phyloP scores from a whole-genome alignment of 257 asterid species.

The Asclepias syriaca region DNA sequence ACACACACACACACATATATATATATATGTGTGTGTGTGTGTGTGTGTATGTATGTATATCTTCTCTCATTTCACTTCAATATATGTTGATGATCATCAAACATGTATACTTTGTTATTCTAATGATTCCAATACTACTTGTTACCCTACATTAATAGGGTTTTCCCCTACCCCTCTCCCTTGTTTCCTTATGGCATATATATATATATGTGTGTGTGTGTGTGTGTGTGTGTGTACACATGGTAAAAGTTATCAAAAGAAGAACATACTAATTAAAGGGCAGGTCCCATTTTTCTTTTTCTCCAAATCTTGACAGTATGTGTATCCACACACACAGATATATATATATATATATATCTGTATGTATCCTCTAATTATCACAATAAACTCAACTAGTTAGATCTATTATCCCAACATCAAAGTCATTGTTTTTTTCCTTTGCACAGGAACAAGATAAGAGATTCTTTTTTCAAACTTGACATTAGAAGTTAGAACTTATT shows the following conservation, averaged over 20 bases:
- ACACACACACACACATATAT: no score
- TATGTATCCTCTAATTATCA: no score
- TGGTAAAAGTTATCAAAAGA: background rate
- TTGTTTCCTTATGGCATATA: background rate
- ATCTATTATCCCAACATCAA: background rate
- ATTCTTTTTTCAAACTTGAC: slow-evolving; percentile 6
- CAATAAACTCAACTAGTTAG: background rate
- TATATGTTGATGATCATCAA: no score
- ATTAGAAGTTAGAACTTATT: slow-evolving; percentile 7
- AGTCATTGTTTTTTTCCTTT: background rate
- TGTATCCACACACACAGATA: no score
- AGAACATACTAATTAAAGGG: background rate
- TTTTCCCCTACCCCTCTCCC: background rate
- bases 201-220: no score
- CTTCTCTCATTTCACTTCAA: no score
- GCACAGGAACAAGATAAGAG: slow-evolving; percentile 7
- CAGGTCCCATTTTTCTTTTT: slow-evolving; percentile 2
- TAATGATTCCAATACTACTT: background rate
- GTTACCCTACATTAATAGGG: background rate
- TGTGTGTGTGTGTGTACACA: no score
- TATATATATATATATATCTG: no score
- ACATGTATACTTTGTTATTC: no score
- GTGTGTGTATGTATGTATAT: no score
- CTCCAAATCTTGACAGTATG: background rate
- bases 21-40: no score